Conservation (phyloP, 345 rosid species). For the Populus nigra region DNA sequence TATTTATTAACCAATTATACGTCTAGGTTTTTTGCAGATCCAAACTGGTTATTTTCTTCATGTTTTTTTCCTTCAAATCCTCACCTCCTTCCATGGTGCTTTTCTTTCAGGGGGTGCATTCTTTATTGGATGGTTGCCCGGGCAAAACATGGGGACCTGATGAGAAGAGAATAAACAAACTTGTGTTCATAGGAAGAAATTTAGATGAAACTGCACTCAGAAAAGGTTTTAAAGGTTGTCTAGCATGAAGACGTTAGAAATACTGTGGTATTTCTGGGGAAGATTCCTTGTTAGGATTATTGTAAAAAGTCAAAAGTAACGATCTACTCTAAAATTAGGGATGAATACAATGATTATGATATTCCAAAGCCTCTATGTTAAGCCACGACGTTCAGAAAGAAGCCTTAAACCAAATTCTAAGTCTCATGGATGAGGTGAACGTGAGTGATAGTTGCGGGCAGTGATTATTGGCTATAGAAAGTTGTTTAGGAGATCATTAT, state of each 20-base stretch:
- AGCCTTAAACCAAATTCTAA: too few relatives aligned
- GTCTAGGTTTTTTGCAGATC: not conserved
- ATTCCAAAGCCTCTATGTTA: too few relatives aligned
- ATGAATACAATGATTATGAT: too few relatives aligned
- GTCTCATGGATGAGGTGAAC: too few relatives aligned
- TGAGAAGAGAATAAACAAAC: constrained; percentile 64
- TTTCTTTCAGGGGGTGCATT: constrained; percentile 52
- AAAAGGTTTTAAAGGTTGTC: constrained; percentile 67
- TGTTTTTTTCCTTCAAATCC: too few relatives aligned
- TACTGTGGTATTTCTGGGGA: not conserved
- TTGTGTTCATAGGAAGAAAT: constrained; percentile 66
- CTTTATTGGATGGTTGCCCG: constrained; percentile 53
- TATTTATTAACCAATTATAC: not conserved
- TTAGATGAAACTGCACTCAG: constrained; percentile 52
- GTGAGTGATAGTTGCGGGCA: too few relatives aligned
- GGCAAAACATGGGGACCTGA: constrained; percentile 59
- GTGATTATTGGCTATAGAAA: too few relatives aligned
- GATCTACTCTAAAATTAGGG: too few relatives aligned
- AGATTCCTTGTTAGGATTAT: not conserved
- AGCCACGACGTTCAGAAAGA: too few relatives aligned
- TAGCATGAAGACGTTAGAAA: constrained; percentile 27
- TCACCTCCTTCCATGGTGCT: not conserved
- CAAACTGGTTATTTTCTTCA: too few relatives aligned
- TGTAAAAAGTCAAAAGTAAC: not conserved
- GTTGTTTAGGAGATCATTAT: too few relatives aligned